Evolutionary conservation across 148 eudicot genomes (phyloP), one percentile per base, ranked within the genome.

Genomic region (Fagopyrum tataricum): DNA sequence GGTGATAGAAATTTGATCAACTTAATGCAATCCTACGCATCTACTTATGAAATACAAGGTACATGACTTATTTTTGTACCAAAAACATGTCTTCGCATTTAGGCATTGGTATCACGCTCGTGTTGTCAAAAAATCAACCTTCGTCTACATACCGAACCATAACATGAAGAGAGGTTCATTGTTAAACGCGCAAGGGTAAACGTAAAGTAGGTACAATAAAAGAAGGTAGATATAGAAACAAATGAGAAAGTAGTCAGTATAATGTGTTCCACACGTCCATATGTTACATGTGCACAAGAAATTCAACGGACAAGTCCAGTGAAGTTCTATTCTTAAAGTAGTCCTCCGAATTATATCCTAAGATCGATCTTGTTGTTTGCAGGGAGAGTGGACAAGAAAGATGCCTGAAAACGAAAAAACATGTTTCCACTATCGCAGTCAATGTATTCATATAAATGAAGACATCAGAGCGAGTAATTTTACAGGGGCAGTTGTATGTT

Each of bases 1-100:
- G 91, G 94, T 77, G 82, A 87, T 77, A 82, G 72, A 66, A 82
- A 78, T 47, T 76, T 91, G 86, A 89, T 91, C 51, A 80, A 81
- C 77, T 81, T 93, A 51, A 66, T 93, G 43, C 92, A 91, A 84
- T 82, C 18, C 69, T 31, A 64, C 69, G 14, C 43, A 37, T 31
- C 43, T 13, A 15, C 43, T 13, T 43, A 64, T 64, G 69, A 64
- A 31, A 64, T 37, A 64, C 20, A 64, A 64, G 43, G 69, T 64
- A 37, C 42, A 4, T 55, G 61, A 7, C 7, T n/a, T 1, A n/a
- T 55, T 55, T 55, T 55, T 10, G 11, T 17, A 51, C 17, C n/a
- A 51, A 51, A 51, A 17, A 51, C 6, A 51, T 17, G 56, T 15
- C 7, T 53, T 53, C 20, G 21, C 59, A 53, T 53, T 53, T 23